Conservation (phyloP, 2,329 filamentous ascomycete species). For the Paecilomyces formosus region DNA sequence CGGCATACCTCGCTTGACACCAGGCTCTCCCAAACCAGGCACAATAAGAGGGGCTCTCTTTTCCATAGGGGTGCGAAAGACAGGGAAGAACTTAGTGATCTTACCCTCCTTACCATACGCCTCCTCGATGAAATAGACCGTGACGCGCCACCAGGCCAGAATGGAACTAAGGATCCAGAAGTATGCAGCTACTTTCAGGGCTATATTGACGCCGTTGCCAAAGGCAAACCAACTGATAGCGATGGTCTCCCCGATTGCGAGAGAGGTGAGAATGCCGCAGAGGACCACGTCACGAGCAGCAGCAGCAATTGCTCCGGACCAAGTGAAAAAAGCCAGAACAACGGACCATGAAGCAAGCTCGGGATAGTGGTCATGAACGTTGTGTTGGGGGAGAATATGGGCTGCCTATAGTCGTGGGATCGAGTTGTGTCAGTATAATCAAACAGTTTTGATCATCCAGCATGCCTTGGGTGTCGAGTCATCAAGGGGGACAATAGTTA, state of each 20-base stretch:
- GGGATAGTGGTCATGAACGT: conserved; percentile 11
- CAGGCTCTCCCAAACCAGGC: conserved; percentile 13
- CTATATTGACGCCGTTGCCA: conserved; percentile 5
- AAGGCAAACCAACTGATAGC: not conserved
- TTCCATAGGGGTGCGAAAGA: conserved; percentile 10
- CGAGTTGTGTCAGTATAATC: too few species aligned
- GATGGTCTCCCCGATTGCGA: not conserved
- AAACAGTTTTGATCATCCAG: too few species aligned
- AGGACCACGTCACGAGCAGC: conserved; percentile 5
- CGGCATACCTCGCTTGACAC: conserved; percentile 17
- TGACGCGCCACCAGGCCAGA: conserved; percentile 14
- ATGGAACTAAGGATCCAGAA: conserved; percentile 14
- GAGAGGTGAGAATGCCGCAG: not conserved
- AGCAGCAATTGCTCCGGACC: conserved; percentile 11
- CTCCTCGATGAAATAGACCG: conserved; percentile 15
- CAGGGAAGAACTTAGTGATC: conserved; percentile 13
- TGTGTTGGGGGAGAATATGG: not conserved
- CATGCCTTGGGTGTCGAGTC: too few species aligned
- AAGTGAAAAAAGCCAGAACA: conserved; percentile 8
- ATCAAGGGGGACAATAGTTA: too few species aligned
- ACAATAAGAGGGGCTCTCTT: conserved; percentile 12
- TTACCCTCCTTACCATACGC: conserved; percentile 7
- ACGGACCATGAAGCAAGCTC: conserved; percentile 15
- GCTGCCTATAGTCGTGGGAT: not conserved
- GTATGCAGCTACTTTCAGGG: conserved; percentile 15